These are phyloP conservation scores for Coniochaeta sp. DNA, from an alignment of 2,329 filamentous ascomycete species.

Conservation along the genomic window DNA sequence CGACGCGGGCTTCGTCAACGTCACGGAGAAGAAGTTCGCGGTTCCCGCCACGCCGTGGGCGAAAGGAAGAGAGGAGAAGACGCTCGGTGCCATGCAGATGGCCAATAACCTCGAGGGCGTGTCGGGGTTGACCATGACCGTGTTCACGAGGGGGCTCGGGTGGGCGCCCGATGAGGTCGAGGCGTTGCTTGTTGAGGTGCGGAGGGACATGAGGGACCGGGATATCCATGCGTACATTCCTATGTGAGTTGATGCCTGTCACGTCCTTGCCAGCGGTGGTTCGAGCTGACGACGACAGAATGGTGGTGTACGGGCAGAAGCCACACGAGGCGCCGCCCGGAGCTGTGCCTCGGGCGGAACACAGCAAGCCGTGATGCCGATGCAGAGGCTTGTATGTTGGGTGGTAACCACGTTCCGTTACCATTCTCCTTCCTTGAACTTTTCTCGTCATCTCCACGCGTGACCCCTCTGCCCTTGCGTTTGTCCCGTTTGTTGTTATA, in stretches of 20 bases:
- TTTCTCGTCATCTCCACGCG: too few species aligned
- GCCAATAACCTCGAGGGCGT: constrained; percentile 15
- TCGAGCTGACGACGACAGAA: neutral
- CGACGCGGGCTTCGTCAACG: constrained; percentile 11
- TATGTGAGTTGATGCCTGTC: neutral
- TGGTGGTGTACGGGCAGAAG: neutral
- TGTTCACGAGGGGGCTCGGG: constrained; percentile 11
- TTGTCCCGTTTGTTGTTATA: too few species aligned
- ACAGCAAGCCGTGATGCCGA: neutral
- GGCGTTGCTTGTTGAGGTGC: constrained; percentile 4
- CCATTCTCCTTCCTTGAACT: too few species aligned
- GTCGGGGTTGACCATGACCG: constrained; percentile 13
- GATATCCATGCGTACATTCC: constrained; percentile 4
- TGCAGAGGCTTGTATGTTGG: neutral
- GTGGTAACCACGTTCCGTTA: too few species aligned
- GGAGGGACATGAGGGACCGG: constrained; percentile 3
- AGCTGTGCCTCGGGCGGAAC: neutral
- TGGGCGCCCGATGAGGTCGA: constrained; percentile 5
- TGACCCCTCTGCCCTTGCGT: too few species aligned
- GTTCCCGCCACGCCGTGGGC: constrained; percentile 14
- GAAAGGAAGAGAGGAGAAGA: constrained; percentile 13
- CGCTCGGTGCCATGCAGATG: constrained; percentile 12
- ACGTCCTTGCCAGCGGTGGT: neutral
- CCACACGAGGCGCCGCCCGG: neutral
- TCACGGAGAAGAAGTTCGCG: constrained; percentile 10